These are phyloP conservation scores for Cryomyces minteri DNA, from an alignment of 495 filamentous ascomycete species.

Conservation along the genomic window DNA sequence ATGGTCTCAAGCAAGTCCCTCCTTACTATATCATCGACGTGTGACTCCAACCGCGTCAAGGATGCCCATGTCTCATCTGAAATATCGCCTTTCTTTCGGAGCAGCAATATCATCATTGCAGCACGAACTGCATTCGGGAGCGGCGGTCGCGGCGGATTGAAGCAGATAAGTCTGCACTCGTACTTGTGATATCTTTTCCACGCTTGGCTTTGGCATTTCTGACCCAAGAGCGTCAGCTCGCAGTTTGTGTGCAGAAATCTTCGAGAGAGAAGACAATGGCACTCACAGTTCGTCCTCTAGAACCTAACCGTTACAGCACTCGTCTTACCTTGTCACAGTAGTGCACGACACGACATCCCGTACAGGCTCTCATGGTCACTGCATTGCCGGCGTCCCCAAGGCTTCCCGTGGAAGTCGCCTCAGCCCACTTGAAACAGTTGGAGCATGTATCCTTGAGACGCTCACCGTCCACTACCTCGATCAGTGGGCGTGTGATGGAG, in stretches of 20 bases:
- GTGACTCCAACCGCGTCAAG: constrained; percentile 28
- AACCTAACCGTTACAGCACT: too few relatives aligned
- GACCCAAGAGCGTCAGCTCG: background rate
- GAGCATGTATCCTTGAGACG: constrained; percentile 19
- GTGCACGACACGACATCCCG: constrained; percentile 38
- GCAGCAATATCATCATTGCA: constrained; percentile 31
- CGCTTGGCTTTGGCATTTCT: constrained; percentile 42
- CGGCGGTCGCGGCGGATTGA: constrained; percentile 18
- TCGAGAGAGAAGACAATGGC: too few relatives aligned
- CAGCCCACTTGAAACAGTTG: constrained; percentile 21
- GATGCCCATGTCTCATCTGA: constrained; percentile 20
- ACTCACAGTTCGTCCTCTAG: too few relatives aligned
- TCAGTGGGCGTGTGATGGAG: constrained; percentile 12
- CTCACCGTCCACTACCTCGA: constrained; percentile 13
- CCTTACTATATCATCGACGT: constrained; percentile 24
- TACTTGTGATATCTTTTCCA: constrained; percentile 41
- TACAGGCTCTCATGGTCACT: constrained; percentile 31
- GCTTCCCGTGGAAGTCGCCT: constrained; percentile 8
- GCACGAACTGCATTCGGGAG: constrained; percentile 40
- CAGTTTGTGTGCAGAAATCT: too few relatives aligned
- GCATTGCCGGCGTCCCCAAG: constrained; percentile 8
- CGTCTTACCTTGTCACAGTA: constrained; percentile 47
- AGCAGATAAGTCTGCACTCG: constrained; percentile 36
- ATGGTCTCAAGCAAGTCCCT: constrained; percentile 23
- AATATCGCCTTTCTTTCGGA: constrained; percentile 19